phyloP scores from a whole-genome alignment of 2,329 filamentous ascomycete species.

The Neospermospora avenae region DNA sequence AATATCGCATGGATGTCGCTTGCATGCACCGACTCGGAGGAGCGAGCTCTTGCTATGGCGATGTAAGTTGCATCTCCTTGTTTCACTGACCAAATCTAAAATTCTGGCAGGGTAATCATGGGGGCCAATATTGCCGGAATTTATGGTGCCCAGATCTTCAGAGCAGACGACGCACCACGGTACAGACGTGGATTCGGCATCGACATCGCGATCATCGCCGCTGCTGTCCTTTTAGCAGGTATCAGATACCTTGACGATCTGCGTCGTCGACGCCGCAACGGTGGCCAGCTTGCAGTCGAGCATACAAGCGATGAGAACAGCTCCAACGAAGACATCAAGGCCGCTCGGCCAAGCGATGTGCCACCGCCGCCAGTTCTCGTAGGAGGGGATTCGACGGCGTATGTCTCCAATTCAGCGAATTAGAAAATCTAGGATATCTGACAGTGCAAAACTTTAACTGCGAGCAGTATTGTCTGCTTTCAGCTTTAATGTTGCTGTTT shows the following conservation, averaged over 20 bases:
- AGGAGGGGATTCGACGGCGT: neutral
- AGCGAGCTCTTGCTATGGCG: conserved; percentile 9
- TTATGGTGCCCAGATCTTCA: conserved; percentile 30
- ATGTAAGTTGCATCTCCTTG: conserved; percentile 25
- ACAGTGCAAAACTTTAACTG: neutral
- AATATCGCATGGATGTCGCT: conserved; percentile 14
- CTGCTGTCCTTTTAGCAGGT: neutral
- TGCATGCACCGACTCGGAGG: conserved; percentile 7
- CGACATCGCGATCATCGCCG: conserved; percentile 1
- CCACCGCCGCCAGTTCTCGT: neutral
- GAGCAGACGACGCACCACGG: conserved; percentile 22
- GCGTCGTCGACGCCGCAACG: neutral
- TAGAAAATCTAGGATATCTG: neutral
- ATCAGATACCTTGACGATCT: conserved; percentile 1
- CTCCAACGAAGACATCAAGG: conserved; percentile 1
- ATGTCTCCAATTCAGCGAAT: neutral
- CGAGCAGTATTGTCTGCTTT: neutral
- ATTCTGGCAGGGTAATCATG: conserved; percentile 2
- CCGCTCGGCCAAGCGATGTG: neutral
- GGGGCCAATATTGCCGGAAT: conserved; percentile 30
- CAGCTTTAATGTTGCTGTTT: neutral
- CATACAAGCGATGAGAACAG: neutral
- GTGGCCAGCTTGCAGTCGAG: neutral
- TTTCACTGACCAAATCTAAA: conserved; percentile 17
- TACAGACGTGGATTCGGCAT: conserved; percentile 14